Evolutionary conservation across 2,329 filamentous ascomycete species (phyloP), one percentile per base, ranked within the genome.

Genomic region (Verticillium zaregamsianum): DNA sequence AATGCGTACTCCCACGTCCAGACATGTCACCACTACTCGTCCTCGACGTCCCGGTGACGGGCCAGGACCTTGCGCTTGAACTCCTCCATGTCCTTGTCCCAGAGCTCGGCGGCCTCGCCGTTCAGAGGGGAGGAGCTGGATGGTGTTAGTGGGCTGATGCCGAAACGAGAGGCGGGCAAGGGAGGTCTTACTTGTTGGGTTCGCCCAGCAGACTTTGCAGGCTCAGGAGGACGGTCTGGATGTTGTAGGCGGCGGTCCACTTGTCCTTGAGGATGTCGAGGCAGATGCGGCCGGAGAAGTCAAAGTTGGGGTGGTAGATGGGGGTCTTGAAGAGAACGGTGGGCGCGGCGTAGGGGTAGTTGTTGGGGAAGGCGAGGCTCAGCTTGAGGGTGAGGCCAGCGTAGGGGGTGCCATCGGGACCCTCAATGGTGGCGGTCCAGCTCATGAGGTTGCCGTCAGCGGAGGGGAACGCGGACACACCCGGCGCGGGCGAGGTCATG

Each of bases 231-330:
- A 99, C 92, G 56, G 90, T 96, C 76, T 96, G 92, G 65, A 96
- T 93, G 73, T 98, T 98, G 84, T 97, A 96, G 54, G 96, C 93
- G 20, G 95, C 93, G 63, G 93, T 97, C 95, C 95, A 99, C 81
- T 97, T 97, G 77, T 98, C 95, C 84, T 97, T 98, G 67, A 99
- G 83, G 68, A 99, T 99, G 73, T 99, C 96, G 64, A 99, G 84
- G 76, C 95, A 99, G 77, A 99, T 99, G 61, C 95, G 87, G 49
- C 95, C 95, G 3, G 91, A 93, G 80, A 99, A 97, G 79, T 99
- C 95, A 69, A 99, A 92, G 71, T 99, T 99, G 60, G 95, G 95
- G 77, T 99, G 95, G 82, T 98, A 99, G 78, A 99, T 97, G 40
- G 95, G 95, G 7, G 96, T 99, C 82, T 93, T 96, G 87, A 97